Evolutionary conservation across 768 basidiomycete species (phyloP), one percentile per base, ranked within the genome.

Genomic region (Dacryopinax primogenitus): DNA sequence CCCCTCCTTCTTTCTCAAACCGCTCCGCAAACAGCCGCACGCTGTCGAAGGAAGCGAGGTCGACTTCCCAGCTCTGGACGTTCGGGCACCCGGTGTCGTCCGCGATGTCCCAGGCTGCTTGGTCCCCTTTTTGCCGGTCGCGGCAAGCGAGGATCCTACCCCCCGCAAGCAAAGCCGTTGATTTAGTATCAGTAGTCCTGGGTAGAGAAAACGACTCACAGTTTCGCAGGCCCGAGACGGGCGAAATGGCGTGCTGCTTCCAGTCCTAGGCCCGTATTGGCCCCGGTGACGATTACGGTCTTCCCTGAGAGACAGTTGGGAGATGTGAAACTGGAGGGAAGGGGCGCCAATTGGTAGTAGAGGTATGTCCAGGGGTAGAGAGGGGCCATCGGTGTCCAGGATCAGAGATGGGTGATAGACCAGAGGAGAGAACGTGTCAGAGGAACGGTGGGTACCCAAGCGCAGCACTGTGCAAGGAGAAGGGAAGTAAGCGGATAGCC

Each of bases 251-350:
- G 45, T 61, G 21, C 65, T 11, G 62, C 76, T 67, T 82, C 80
- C 39, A 80, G 76, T 0, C 82, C 82, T 2, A 82, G 64, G 1
- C 82, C 84, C 26, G 75, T 74, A 67, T 85, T 85, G 1, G 82
- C 80, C 6, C 79, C 80, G 30, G 77, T 75, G 26, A 85, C 77
- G 23, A 84, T 63, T n/a, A 83, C 74, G 4, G 79, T 80, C 69
- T 80, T 81, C 6, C 78, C 79, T 11, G 71, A 69, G 23, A 83
- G 72, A 66, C 9, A 7, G 23, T 9, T 26, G 23, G 45, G 9
- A 23, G 23, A 47, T 7, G 45, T 7, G 9, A 23, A 47, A 23
- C 13, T 26, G 12, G 45, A 47, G 45, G 45, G 45, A 23, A 47
- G 45, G 45, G 45, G 12, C 13, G 9, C 13, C 11, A 7, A 47